Evolutionary conservation across 768 basidiomycete genomes (phyloP), one percentile per base, ranked within the genome.

Genomic region (Pilatotrama ljubarskyi): DNA sequence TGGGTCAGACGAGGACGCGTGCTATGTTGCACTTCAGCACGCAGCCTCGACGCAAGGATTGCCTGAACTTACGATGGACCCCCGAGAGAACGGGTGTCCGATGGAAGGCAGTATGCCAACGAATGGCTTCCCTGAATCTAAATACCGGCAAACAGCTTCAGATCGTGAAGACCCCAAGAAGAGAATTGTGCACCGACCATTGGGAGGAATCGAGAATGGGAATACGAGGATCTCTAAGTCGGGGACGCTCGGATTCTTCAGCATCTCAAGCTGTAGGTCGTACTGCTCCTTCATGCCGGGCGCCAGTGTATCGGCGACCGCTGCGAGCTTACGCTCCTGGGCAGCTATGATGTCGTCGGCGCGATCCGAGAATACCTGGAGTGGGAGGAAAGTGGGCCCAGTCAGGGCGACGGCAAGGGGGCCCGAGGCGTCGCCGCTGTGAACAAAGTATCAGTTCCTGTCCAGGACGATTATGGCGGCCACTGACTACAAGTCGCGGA

Each of bases 61-160:
- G n/a, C n/a, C n/a, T n/a, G n/a, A n/a, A n/a, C 69, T 50, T 44
- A 73, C 72, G 29, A 75, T 72, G 0, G 69, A 69, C 8, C 75
- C 75, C 13, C 72, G 64, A 5, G 68, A 69, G 60, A 72, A 72
- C 8, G 68, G 66, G 44, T 72, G 70, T 17, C 66, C 69, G 22
- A 68, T 52, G 4, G 63, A 62, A 20, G 54, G 58, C 5, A 61
- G 55, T 10, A 76, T 43, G 15, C 46, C 44, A 15, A 50, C 40
- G 32, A 22, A 51, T 2, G 59, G 59, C 41, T 42, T 55, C 15
- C 26, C 37, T 5, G 49, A 10, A 42, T 20, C 42, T 41, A 46
- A 37, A 24, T 46, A 59, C 54, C 58, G 6, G 3, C 59, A 51
- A n/a, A n/a, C n/a, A n/a, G n/a, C n/a, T n/a, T n/a, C n/a, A n/a